Evolutionary conservation across 106 monocot species (phyloP).

Genomic region (Dioscorea dumetorum): DNA sequence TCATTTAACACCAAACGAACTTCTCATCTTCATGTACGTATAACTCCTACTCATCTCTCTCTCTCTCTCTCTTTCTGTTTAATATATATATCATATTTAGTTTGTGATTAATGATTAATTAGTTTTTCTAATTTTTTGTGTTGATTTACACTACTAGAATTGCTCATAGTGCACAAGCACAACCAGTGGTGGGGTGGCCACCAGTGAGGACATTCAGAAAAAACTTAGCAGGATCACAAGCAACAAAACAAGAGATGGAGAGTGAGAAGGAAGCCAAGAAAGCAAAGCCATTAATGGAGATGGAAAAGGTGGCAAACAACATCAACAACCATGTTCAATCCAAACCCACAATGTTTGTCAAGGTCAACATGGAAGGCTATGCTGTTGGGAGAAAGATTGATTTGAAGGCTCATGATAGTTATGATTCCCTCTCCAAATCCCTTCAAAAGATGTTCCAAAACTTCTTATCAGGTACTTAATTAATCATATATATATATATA

Average conservation of each 20-base stretch:
- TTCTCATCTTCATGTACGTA: too few species aligned
- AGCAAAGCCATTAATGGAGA: not conserved
- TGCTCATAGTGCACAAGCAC: not conserved
- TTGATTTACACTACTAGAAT: too few species aligned
- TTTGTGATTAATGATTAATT: too few species aligned
- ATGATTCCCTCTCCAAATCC: slow-evolving; percentile 50
- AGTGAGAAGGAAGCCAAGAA: slow-evolving; percentile 21
- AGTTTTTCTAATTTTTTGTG: too few species aligned
- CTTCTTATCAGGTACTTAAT: slow-evolving; percentile 47
- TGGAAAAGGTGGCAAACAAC: not conserved
- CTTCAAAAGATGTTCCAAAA: slow-evolving; percentile 63
- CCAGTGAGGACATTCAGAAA: slow-evolving; percentile 48
- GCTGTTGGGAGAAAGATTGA: slow-evolving; percentile 72
- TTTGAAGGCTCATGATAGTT: slow-evolving; percentile 54
- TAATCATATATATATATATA: not conserved
- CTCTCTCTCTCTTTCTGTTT: too few species aligned
- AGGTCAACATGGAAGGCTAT: slow-evolving; percentile 86
- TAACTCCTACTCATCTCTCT: too few species aligned
- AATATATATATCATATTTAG: too few species aligned
- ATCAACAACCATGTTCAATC: not conserved
- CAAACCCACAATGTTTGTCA: slow-evolving; percentile 54
- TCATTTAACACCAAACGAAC: too few species aligned
- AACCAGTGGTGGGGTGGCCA: slow-evolving; percentile 64
- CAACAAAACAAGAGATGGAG: slow-evolving; percentile 23
- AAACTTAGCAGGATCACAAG: slow-evolving; percentile 20